These are phyloP conservation scores for Phytophthora hibernalis DNA, from an alignment of 352 stramenopile genomes.

Conservation along the genomic window DNA sequence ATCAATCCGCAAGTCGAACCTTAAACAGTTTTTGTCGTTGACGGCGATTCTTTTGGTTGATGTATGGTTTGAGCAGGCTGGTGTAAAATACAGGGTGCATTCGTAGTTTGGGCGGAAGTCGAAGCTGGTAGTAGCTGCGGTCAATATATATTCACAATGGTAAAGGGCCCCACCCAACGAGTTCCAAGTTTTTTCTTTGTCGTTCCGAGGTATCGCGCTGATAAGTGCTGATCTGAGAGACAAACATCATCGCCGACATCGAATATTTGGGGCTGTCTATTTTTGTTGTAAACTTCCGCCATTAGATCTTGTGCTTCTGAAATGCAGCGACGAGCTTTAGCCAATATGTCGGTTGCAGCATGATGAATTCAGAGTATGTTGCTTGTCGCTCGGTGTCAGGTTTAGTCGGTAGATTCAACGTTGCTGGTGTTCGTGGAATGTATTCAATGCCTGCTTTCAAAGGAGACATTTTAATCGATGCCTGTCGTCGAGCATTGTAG, in stretches of 20 bases:
- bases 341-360: background rate
- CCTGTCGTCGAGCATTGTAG: slow-evolving; percentile 17
- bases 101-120: background rate
- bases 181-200: slow-evolving; percentile 10
- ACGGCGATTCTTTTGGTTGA: background rate
- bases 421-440: slow-evolving; percentile 11
- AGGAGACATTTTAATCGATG: slow-evolving; percentile 22
- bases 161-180: slow-evolving; percentile 2
- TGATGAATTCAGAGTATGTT: background rate
- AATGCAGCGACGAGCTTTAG: background rate
- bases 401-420: background rate
- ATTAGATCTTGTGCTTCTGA: background rate
- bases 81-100: slow-evolving; percentile 16
- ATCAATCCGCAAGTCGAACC: slow-evolving; percentile 5
- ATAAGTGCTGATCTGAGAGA: slow-evolving; percentile 4
- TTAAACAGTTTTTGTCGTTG: background rate
- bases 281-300: background rate
- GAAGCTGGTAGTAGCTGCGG: slow-evolving; percentile 11
- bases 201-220: slow-evolving; percentile 7
- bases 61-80: slow-evolving; percentile 16
- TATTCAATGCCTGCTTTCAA: slow-evolving; percentile 27
- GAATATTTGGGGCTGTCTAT: background rate
- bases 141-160: background rate
- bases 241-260: slow-evolving; percentile 1
- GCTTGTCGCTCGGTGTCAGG: background rate